Base-by-base conservation (phyloP, 345 rosid species). In the Combretum micranthum region DNA sequence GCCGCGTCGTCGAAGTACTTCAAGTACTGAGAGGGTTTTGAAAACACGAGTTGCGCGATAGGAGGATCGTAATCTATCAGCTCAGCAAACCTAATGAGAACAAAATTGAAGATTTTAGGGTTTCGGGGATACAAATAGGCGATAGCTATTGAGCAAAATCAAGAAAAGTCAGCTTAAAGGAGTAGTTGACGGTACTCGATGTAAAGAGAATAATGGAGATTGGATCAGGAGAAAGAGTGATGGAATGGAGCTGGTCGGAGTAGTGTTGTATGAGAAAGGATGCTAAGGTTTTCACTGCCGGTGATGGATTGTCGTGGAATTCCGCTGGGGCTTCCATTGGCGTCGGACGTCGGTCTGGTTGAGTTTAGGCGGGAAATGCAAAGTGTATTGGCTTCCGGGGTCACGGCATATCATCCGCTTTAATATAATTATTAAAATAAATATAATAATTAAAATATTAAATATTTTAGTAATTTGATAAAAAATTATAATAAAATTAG, bases 121-220 rank as follows among this genome's bases (percentile, higher is more conserved):
- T 32, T 32, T 32, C 39, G 21, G 2, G 43, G 37, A 18, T 47
- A 22, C 0, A 16, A 45, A 15, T n/a, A 53, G 49, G 32, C 53
- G 8, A 49, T 25, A 63, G 15, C 42, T 15, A 42, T 49, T 44
- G 22, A 51, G 37, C 19, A 37, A 21, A 16, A 43, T 46, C 8
- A 15, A 13, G 42, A 21, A 50, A 17, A 15, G 18, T 21, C 20
- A 15, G 19, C 18, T 15, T 3, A 8, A 0, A 47, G 47, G 10
- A 2, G 4, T 19, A 1, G 13, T 46, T 46, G 42, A n/a, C 52
- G 9, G 10, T 64, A 90, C 97, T 85, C 86, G 69, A 85, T 44
- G 65, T 48, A 60, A 74, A 91, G 81, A 75, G 95, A 81, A 63
- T 80, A 93, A 63, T 89, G 96, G 60, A 86, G 83, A 53, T 89